phyloP scores from a whole-genome alignment of 1,139 yeast species.

The Candida pseudocylindracea region DNA sequence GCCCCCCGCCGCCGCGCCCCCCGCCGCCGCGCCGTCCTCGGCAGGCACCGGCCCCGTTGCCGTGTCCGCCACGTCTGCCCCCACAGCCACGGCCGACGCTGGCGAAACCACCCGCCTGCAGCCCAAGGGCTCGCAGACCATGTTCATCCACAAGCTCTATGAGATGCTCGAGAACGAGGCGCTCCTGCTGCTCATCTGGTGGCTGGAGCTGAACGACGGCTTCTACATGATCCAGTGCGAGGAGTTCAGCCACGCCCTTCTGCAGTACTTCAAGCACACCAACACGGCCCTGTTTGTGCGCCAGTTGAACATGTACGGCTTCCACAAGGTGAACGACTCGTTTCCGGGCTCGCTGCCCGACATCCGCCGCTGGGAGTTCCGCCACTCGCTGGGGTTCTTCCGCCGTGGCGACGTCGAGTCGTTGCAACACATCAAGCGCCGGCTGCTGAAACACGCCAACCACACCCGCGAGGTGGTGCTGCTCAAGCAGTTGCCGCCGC shows the following conservation, averaged over 20 bases:
- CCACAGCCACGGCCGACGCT: too few relatives aligned
- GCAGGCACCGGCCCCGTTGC: too few relatives aligned
- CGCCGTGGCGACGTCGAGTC: constrained; percentile 40
- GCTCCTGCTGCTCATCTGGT: constrained; percentile 28
- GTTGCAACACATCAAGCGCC: constrained; percentile 34
- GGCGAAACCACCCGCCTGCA: too few relatives aligned
- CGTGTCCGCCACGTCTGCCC: too few relatives aligned
- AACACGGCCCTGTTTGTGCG: constrained; percentile 65
- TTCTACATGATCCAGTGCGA: constrained; percentile 26
- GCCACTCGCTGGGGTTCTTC: constrained; percentile 43
- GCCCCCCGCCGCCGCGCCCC: too few relatives aligned
- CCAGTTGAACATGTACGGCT: constrained; percentile 21
- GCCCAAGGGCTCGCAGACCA: constrained; percentile 16
- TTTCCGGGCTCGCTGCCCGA: constrained; percentile 8
- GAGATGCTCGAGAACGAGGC: constrained; percentile 36
- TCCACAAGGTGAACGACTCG: constrained; percentile 40
- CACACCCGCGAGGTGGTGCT: constrained; percentile 19
- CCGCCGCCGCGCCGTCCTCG: too few relatives aligned
- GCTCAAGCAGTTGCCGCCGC: constrained; percentile 9
- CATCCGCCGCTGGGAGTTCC: constrained; percentile 41
- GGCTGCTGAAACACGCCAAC: constrained; percentile 32
- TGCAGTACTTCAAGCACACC: constrained; percentile 54
- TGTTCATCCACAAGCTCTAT: constrained; percentile 40
- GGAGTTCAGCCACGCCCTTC: constrained; percentile 36
- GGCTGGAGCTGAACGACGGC: constrained; percentile 20